These are phyloP conservation scores for Mycothermus thermophilus DNA, from an alignment of 495 filamentous ascomycete genomes.

Conservation along the genomic window DNA sequence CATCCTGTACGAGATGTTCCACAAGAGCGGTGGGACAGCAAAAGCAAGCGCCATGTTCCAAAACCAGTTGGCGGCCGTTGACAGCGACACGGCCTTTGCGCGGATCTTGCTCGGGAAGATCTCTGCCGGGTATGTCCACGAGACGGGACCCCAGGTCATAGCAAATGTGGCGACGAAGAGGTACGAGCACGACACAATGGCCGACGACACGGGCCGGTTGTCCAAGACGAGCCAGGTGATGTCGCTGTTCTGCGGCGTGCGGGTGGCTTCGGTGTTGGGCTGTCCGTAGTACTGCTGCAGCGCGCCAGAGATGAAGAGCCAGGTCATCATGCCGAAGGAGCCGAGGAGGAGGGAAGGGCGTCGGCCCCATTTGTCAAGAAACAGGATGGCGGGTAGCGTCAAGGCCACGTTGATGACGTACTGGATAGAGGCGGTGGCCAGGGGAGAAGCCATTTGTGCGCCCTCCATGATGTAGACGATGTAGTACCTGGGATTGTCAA, in stretches of 20 bases:
- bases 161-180: constrained; percentile 65
- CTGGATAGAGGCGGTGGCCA: constrained; percentile 60
- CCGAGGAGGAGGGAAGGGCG: constrained; percentile 60
- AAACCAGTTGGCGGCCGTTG: constrained; percentile 57
- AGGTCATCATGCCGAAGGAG: constrained; percentile 59
- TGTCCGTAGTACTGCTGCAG: constrained; percentile 46
- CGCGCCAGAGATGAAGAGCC: constrained; percentile 56
- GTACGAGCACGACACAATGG: constrained; percentile 55
- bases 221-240: constrained; percentile 45
- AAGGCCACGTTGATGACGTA: constrained; percentile 64
- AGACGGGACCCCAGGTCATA: constrained; percentile 64
- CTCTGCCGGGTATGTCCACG: constrained; percentile 73
- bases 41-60: constrained; percentile 55
- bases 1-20: constrained; percentile 44
- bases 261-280: constrained; percentile 29
- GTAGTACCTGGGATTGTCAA: constrained; percentile 40
- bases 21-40: constrained; percentile 44
- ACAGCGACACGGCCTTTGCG: constrained; percentile 49
- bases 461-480: constrained; percentile 65
- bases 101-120: constrained; percentile 63
- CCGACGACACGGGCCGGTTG: constrained; percentile 34
- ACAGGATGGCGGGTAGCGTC: constrained; percentile 52
- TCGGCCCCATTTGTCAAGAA: constrained; percentile 65
- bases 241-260: constrained; percentile 19
- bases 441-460: constrained; percentile 47